These are phyloP conservation scores for Fistulina hepatica DNA, from an alignment of 1,284 basidiomycete genomes.

Conservation along the genomic window DNA sequence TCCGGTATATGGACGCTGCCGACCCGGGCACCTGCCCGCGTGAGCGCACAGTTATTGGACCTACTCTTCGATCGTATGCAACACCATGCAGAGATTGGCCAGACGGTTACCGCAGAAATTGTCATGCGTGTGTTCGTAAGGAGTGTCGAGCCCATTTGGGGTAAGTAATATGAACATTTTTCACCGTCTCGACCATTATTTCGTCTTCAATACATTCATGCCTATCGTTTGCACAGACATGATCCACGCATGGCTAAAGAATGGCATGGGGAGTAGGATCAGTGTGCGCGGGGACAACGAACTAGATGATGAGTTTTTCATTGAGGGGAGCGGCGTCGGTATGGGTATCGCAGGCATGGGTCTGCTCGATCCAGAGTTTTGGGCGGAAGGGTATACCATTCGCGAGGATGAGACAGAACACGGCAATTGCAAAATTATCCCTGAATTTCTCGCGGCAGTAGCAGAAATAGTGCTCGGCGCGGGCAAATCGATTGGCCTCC, in stretches of 20 bases:
- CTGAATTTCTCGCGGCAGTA: conserved; percentile 49
- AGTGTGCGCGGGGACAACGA: conserved; percentile 24
- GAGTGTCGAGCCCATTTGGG: conserved; percentile 64
- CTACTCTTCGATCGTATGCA: conserved; percentile 45
- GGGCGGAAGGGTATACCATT: conserved; percentile 63
- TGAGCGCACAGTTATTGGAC: conserved; percentile 51
- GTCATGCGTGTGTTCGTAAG: conserved; percentile 53
- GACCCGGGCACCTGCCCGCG: conserved; percentile 36
- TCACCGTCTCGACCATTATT: neutral
- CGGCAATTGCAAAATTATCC: conserved; percentile 34
- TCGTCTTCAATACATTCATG: too few relatives aligned
- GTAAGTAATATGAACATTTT: neutral
- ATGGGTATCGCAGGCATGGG: conserved; percentile 34
- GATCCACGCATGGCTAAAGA: conserved; percentile 61
- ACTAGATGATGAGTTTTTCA: conserved; percentile 72
- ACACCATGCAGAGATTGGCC: conserved; percentile 44
- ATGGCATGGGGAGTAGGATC: conserved; percentile 64
- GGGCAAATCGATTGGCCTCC: conserved; percentile 71
- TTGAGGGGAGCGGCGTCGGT: conserved; percentile 58
- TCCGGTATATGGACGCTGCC: conserved; percentile 27
- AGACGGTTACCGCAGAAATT: conserved; percentile 37
- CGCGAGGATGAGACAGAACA: conserved; percentile 22
- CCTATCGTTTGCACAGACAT: conserved; percentile 22
- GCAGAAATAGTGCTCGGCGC: conserved; percentile 52
- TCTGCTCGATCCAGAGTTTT: conserved; percentile 65